phyloP scores from a whole-genome alignment of 2,329 filamentous ascomycete species.

The Neofusicoccum laricinum region DNA sequence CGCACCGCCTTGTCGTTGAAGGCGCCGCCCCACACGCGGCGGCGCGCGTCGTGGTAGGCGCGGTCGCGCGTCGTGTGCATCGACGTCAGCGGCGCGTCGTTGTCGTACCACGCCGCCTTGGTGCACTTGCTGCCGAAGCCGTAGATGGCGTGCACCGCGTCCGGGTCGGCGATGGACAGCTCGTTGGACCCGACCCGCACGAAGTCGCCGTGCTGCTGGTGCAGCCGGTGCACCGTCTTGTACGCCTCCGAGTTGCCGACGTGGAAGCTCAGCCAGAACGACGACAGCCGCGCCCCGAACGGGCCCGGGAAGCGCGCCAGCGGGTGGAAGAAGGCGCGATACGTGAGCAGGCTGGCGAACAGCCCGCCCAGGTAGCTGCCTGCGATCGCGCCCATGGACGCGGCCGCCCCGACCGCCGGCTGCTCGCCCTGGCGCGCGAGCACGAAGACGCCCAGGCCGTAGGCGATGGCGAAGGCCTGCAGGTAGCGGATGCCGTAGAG shows the following conservation, averaged over 20 bases:
- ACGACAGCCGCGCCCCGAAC: neutral
- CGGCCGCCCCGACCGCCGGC: neutral
- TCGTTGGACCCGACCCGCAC: constrained; percentile 19
- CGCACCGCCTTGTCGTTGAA: constrained; percentile 25
- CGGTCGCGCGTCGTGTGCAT: constrained; percentile 29
- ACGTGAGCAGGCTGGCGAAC: constrained; percentile 36
- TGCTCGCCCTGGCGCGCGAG: neutral
- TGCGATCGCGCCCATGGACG: neutral
- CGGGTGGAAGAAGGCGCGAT: constrained; percentile 41
- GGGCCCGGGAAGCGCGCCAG: constrained; percentile 24
- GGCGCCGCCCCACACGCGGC: constrained; percentile 32
- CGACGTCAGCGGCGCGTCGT: constrained; percentile 19
- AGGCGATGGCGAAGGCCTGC: neutral
- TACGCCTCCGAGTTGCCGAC: neutral
- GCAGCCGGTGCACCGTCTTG: constrained; percentile 10
- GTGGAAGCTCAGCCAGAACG: neutral
- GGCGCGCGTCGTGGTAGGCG: constrained; percentile 28
- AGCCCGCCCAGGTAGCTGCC: constrained; percentile 19
- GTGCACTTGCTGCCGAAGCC: constrained; percentile 36
- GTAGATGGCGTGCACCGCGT: constrained; percentile 20
- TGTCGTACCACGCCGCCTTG: constrained; percentile 26
- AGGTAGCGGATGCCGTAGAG: constrained; percentile 6
- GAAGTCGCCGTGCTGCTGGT: constrained; percentile 12
- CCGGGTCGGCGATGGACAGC: constrained; percentile 27
- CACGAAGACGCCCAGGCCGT: neutral